These are phyloP conservation scores for Eucalyptus urophylla DNA, from an alignment of 345 rosid species.

Conservation along the genomic window DNA sequence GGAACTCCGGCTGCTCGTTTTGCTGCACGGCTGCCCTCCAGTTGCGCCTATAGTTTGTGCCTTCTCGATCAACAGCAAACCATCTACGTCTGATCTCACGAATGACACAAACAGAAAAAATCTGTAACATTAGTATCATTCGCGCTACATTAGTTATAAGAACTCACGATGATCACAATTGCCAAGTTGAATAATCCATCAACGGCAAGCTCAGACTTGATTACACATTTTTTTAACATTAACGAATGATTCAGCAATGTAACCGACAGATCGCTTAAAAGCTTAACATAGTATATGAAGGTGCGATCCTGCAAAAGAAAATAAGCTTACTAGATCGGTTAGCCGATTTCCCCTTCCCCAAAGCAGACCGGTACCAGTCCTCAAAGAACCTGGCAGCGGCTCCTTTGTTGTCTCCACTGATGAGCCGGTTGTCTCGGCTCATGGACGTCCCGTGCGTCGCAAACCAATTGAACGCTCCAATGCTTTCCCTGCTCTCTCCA, in stretches of 20 bases:
- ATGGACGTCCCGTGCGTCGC: slow-evolving; percentile 63
- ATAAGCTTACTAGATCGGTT: not conserved
- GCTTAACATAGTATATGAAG: not conserved
- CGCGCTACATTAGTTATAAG: not conserved
- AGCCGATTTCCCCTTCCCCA: not conserved
- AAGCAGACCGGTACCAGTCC: slow-evolving; percentile 24
- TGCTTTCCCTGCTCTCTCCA: slow-evolving; percentile 4
- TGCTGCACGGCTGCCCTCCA: slow-evolving; percentile 25
- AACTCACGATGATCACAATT: no score
- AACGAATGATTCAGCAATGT: no score
- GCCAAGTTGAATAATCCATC: no score
- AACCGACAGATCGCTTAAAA: no score
- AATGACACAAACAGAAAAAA: not conserved
- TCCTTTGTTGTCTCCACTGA: slow-evolving; percentile 60
- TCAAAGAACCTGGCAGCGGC: slow-evolving; percentile 56
- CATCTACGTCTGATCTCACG: not conserved
- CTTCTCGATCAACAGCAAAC: not conserved
- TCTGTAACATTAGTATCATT: not conserved
- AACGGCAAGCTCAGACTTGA: no score
- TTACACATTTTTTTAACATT: no score
- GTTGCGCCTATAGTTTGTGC: slow-evolving; percentile 26
- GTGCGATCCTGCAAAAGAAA: not conserved
- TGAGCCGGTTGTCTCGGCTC: slow-evolving; percentile 41
- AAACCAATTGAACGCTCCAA: slow-evolving; percentile 44
- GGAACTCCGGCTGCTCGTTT: slow-evolving; percentile 30